Base-by-base conservation (phyloP, 2,329 filamentous ascomycete genomes). In the Xenoacremonium recifei region DNA sequence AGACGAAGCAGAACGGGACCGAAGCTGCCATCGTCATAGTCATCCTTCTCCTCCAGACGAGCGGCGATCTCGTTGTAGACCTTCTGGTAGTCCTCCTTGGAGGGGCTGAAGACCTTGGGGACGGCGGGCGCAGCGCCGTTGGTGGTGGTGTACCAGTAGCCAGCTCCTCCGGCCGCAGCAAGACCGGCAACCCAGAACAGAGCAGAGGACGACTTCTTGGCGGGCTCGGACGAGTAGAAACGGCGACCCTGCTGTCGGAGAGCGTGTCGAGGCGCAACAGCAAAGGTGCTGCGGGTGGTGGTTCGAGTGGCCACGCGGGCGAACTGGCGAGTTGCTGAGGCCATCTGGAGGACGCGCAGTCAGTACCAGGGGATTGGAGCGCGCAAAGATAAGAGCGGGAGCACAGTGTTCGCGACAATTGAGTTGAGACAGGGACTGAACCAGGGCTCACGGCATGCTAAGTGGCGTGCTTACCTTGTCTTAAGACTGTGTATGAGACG, bases 21-120 rank as follows among this genome's bases (percentile, higher is more conserved):
- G 65, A 95, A 97, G 73, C 87, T 93, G 56, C 93, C 92, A 67
- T 99, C 92, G 61, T 97, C 92, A 66, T 97, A 97, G 54, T 96
- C 86, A 57, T 93, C 89, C 64, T 95, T 83, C 71, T 96, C 88
- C 68, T 93, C 85, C 41, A 97, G 75, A 47, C 77, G 77, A 61
- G 75, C 70, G 41, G 92, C 91, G 57, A 97, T 83, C 62, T 84
- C 85, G 66, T 96, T 80, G 75, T 97, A 97, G 40, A 97, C 89
- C 69, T 88, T 86, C 76, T 96, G 90, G 76, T 96, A 97, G 70
- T 99, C 90, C 58, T 85, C 84, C 70, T 86, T 82, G 61, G 80
- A 86, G 47, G 90, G 89, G 38, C 73, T 79, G 72, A 92, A 85
- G 55, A 80, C 64, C 62, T 79, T 79, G 64, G 73, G 54, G 25